Conservation (phyloP, 805 yeast genomes). For the Saturnispora bothae region DNA sequence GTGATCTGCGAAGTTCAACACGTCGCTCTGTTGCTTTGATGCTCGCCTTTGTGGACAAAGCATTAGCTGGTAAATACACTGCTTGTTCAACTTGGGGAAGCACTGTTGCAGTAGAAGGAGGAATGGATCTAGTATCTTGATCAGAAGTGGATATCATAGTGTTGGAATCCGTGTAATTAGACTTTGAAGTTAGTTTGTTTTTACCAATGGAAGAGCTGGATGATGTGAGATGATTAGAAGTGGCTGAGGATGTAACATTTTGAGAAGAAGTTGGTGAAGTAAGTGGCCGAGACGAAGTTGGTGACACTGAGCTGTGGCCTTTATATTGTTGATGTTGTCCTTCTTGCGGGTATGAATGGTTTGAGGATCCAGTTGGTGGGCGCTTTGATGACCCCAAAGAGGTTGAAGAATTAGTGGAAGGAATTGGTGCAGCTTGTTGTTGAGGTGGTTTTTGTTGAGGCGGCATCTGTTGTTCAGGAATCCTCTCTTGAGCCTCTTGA, state of each 20-base stretch:
- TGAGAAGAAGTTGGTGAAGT: background rate
- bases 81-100: background rate
- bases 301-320: background rate
- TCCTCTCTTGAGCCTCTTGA: too few species aligned
- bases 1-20: background rate
- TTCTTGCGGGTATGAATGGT: background rate
- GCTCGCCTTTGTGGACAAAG: background rate
- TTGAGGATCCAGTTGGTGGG: too few species aligned
- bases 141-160: too few species aligned
- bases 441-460: slow-evolving; percentile 1
- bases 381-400: too few species aligned
- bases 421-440: slow-evolving; percentile 1
- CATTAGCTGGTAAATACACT: background rate
- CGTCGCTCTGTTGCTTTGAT: too few species aligned
- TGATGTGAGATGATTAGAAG: too few species aligned
- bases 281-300: background rate
- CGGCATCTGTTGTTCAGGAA: background rate
- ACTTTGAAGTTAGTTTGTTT: background rate
- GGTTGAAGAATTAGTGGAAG: too few species aligned
- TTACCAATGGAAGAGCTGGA: background rate
- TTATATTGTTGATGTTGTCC: slow-evolving; percentile 2
- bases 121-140: too few species aligned
- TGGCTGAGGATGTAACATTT: too few species aligned
- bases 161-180: background rate
- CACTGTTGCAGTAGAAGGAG: too few species aligned